A percentile compares a stretch with the other conserved stretches of the same genome.
phyloP scores from a whole-genome alignment of 1,284 basidiomycete genomes.

The Fomitopsis schrenkii region DNA sequence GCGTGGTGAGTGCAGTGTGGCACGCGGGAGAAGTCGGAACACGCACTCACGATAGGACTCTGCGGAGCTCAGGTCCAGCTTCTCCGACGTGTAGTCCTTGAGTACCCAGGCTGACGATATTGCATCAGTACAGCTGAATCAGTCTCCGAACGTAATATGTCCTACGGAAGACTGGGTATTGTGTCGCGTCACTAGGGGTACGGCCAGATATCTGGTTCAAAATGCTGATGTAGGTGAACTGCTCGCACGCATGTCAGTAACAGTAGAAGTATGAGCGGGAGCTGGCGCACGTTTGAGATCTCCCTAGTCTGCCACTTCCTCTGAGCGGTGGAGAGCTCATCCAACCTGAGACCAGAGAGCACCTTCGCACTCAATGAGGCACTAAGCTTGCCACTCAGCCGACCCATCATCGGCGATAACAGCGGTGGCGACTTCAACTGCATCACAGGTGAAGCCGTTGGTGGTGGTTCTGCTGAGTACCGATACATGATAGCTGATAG shows the following conservation, averaged over 20 bases:
- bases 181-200: conserved; percentile 92
- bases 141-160: conserved; percentile 10
- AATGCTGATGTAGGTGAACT: conserved; percentile 87
- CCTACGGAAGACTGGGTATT: conserved; percentile 93
- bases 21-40: background rate
- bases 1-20: background rate
- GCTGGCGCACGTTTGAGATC: conserved; percentile 74
- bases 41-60: conserved; percentile 77
- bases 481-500: conserved; percentile 46
- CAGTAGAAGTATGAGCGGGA: background rate
- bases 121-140: background rate
- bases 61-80: conserved; percentile 65
- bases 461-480: conserved; percentile 32
- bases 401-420: conserved; percentile 54
- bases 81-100: conserved; percentile 77
- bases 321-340: conserved; percentile 68
- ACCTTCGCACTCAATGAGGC: conserved; percentile 37
- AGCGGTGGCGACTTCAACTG: conserved; percentile 44
- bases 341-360: conserved; percentile 38
- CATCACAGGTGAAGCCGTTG: conserved; percentile 37
- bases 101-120: conserved; percentile 75
- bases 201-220: conserved; percentile 87
- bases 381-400: conserved; percentile 35
- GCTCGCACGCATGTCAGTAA: conserved; percentile 6
- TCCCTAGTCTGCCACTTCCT: conserved; percentile 83